Conservation (phyloP, 2,329 filamentous ascomycete genomes). For the Venturia pyrina region DNA sequence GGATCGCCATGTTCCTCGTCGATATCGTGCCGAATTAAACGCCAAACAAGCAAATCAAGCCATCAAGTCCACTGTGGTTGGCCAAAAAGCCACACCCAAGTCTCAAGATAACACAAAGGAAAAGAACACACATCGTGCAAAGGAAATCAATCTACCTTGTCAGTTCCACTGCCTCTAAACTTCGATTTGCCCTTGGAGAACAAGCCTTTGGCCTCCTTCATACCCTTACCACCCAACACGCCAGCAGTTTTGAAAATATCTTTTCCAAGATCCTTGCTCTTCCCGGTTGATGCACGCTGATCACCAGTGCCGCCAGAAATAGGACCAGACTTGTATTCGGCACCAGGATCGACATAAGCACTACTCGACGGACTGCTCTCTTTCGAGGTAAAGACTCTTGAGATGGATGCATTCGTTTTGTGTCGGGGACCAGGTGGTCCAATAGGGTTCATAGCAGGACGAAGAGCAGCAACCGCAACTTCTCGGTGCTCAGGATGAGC, state of each 20-base stretch:
- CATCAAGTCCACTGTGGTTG: not conserved
- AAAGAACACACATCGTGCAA: conserved; percentile 10
- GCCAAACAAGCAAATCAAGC: conserved; percentile 9
- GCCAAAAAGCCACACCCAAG: not conserved
- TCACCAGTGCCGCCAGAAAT: conserved; percentile 14
- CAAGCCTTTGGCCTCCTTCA: conserved; percentile 79
- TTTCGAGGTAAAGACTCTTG: conserved; percentile 19
- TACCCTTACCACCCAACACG: conserved; percentile 55
- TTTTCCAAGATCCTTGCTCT: conserved; percentile 76
- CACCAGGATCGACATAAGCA: not conserved
- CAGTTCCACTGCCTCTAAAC: conserved; percentile 53
- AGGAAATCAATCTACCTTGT: conserved; percentile 75
- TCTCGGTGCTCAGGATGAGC: conserved; percentile 44
- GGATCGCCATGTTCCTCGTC: conserved; percentile 10
- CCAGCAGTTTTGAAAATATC: conserved; percentile 49
- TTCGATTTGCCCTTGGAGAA: conserved; percentile 86
- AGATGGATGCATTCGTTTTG: conserved; percentile 25
- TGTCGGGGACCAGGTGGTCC: conserved; percentile 19
- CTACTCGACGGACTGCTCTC: not conserved
- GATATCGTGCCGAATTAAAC: conserved; percentile 5
- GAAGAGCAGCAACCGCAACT: conserved; percentile 17
- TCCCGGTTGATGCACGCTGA: conserved; percentile 21
- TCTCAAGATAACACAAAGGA: conserved; percentile 6
- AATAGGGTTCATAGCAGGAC: conserved; percentile 1
- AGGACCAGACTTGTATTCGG: conserved; percentile 11